Percentiles rank a stretch among this genome's conserved stretches.
Conservation (phyloP, 1,284 basidiomycete species). For the Ceratobasidium sp. region DNA sequence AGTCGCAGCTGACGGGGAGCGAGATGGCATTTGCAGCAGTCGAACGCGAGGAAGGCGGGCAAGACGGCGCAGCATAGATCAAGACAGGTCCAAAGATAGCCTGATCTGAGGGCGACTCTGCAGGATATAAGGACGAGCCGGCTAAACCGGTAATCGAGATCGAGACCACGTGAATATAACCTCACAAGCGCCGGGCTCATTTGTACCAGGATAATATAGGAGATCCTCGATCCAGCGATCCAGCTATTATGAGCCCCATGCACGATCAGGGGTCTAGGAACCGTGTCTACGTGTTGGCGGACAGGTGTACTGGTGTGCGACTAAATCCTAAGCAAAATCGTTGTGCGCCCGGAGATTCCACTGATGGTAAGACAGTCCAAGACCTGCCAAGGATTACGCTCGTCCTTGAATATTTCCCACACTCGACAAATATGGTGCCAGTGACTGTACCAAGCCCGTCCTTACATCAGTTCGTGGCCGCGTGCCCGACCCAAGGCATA, state of each 20-base stretch:
- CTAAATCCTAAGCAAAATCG: not conserved
- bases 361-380: no score
- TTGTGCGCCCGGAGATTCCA: no score
- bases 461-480: not conserved
- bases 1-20: conserved; percentile 1
- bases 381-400: not conserved
- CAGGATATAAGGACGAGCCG: conserved; percentile 10
- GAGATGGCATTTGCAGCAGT: conserved; percentile 31
- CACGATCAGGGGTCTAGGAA: not conserved
- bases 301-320: not conserved
- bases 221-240: no score
- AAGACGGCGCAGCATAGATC: conserved; percentile 27
- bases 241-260: no score
- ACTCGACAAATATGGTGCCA: not conserved
- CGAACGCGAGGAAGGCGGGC: conserved; percentile 14
- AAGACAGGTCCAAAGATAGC: not conserved
- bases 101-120: not conserved
- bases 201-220: no score
- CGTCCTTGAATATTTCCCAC: not conserved
- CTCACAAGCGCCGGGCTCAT: not conserved
- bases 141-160: conserved; percentile 4
- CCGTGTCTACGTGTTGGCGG: no score
- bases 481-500: not conserved
- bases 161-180: conserved; percentile 32
- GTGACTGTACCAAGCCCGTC: not conserved